A percentile compares a stretch with the other conserved stretches of the same genome.
Conservation (phyloP, 1,139 yeast genomes). For the Lodderomyces margitis region DNA sequence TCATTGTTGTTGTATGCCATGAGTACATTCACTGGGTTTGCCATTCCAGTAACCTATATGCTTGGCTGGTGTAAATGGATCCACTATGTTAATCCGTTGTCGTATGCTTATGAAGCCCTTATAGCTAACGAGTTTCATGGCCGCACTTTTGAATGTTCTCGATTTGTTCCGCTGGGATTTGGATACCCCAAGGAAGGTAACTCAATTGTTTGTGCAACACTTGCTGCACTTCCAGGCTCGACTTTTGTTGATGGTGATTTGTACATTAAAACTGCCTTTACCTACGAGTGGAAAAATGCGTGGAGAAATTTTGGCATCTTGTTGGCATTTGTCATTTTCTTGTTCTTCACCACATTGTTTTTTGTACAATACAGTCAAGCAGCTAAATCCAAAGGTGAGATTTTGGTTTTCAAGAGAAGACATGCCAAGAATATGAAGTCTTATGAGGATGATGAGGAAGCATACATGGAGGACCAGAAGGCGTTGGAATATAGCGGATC, state of each 20-base stretch:
- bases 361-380: constrained; percentile 69
- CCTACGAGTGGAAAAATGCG: constrained; percentile 55
- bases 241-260: constrained; percentile 54
- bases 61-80: constrained; percentile 68
- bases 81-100: constrained; percentile 55
- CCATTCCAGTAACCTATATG: constrained; percentile 56
- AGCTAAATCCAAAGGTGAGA: constrained; percentile 81
- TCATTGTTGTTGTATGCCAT: constrained; percentile 53
- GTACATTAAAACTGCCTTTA: constrained; percentile 47
- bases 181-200: constrained; percentile 29
- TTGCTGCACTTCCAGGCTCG: constrained; percentile 63
- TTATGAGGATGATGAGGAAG: constrained; percentile 10
- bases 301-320: constrained; percentile 87
- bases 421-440: constrained; percentile 8
- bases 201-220: constrained; percentile 54
- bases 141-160: constrained; percentile 46
- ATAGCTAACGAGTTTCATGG: constrained; percentile 56
- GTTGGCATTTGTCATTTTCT: constrained; percentile 53
- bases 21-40: constrained; percentile 59
- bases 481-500: constrained; percentile 18
- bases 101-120: constrained; percentile 54
- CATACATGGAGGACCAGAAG: constrained; percentile 3
- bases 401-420: constrained; percentile 51
- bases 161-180: constrained; percentile 49
- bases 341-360: constrained; percentile 52